Evolutionary conservation across 2,329 filamentous ascomycete species (phyloP).

Genomic region (Ascochyta koolunga): DNA sequence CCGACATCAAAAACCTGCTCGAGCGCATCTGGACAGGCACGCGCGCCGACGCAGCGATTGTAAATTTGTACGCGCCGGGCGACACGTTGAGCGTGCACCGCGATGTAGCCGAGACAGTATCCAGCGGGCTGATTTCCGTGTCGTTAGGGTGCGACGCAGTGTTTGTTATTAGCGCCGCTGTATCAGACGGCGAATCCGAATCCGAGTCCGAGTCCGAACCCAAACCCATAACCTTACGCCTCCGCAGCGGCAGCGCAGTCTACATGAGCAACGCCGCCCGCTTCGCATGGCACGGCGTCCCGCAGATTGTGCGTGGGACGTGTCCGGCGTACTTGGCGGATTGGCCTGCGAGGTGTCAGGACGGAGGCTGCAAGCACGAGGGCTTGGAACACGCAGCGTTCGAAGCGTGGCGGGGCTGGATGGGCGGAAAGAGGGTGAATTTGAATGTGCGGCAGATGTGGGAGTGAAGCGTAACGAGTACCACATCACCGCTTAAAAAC

Average conservation of each 20-base stretch:
- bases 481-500: too few species aligned
- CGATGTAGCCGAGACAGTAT: conserved; percentile 86
- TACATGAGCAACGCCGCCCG: conserved; percentile 84
- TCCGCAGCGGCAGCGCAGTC: conserved; percentile 85
- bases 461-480: too few species aligned
- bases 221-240: too few species aligned
- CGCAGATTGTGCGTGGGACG: conserved; percentile 78
- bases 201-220: too few species aligned
- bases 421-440: conserved; percentile 77
- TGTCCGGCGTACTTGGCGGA: conserved; percentile 76
- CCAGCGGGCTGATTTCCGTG: conserved; percentile 79
- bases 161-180: conserved; percentile 88
- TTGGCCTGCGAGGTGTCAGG: conserved; percentile 66
- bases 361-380: too few species aligned
- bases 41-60: conserved; percentile 83
- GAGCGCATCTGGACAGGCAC: conserved; percentile 76
- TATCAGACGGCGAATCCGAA: conserved; percentile 35
- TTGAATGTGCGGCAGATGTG: conserved; percentile 91
- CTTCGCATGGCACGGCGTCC: conserved; percentile 95
- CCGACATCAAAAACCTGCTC: conserved; percentile 72
- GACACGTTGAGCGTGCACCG: conserved; percentile 93
- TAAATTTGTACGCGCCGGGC: conserved; percentile 89
- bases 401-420: conserved; percentile 43
- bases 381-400: too few species aligned
- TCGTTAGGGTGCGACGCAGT: conserved; percentile 89